These are phyloP conservation scores for Penicillium sp. DNA, from an alignment of 2,329 filamentous ascomycete genomes.

Conservation along the genomic window DNA sequence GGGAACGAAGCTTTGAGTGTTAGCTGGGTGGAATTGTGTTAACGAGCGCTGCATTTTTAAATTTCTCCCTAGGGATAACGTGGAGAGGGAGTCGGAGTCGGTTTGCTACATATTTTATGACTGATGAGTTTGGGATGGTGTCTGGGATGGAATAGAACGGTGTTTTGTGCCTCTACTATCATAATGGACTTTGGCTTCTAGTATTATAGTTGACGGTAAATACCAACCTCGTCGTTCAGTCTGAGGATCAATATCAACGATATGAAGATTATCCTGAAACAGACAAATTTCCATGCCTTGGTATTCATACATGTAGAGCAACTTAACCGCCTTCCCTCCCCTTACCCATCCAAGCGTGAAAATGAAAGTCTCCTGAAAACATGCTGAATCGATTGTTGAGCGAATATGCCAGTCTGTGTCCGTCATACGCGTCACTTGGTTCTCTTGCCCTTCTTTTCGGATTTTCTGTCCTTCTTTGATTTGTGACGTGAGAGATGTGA, in stretches of 20 bases:
- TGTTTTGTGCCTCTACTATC: background rate
- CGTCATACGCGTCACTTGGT: background rate
- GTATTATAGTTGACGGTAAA: too few species aligned
- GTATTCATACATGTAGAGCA: background rate
- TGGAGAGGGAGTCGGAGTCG: slow-evolving; percentile 5
- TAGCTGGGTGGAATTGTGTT: background rate
- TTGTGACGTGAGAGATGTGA: background rate
- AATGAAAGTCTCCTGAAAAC: background rate
- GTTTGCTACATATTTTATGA: background rate
- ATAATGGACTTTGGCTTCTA: too few species aligned
- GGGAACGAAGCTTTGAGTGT: slow-evolving; percentile 35
- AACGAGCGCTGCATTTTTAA: slow-evolving; percentile 4
- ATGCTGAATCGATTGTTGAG: background rate
- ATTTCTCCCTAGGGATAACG: background rate
- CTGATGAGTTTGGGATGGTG: slow-evolving; percentile 2
- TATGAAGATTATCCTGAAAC: too few species aligned
- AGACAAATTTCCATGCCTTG: background rate
- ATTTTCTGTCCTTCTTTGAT: background rate
- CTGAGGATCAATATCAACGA: too few species aligned
- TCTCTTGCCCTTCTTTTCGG: background rate
- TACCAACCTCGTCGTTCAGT: too few species aligned
- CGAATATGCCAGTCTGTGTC: background rate
- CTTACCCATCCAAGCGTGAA: background rate
- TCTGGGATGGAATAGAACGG: background rate
- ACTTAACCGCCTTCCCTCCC: background rate